Percentiles rank a stretch among this genome's conserved stretches.
These are phyloP conservation scores for Hypoxylon sp. DNA, from an alignment of 2,329 filamentous ascomycete species.

Conservation along the genomic window DNA sequence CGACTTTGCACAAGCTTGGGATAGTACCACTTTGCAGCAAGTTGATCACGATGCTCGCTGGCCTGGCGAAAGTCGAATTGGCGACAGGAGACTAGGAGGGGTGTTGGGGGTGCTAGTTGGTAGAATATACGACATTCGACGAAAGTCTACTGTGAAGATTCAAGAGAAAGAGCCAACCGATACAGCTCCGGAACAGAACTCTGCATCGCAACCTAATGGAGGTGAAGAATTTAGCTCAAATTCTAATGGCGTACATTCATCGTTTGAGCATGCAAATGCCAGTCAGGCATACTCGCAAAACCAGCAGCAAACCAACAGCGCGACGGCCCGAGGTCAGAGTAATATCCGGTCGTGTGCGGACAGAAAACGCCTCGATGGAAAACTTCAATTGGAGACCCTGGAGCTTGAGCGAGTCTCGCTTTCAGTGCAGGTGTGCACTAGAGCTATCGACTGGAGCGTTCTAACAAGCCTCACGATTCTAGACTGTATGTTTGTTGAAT, in stretches of 20 bases:
- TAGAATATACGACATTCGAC: conserved; percentile 73
- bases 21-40: conserved; percentile 73
- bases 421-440: conserved; percentile 78
- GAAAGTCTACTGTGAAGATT: conserved; percentile 43
- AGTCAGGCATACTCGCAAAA: conserved; percentile 20
- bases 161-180: conserved; percentile 31
- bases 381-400: conserved; percentile 77
- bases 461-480: conserved; percentile 81
- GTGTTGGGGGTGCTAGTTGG: conserved; percentile 78
- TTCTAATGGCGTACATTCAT: conserved; percentile 13
- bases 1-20: conserved; percentile 74
- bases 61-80: conserved; percentile 70
- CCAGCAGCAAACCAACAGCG: conserved; percentile 12
- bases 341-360: conserved; percentile 33
- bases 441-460: conserved; percentile 81
- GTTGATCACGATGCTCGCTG: conserved; percentile 72
- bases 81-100: conserved; percentile 76
- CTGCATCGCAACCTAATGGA: conserved; percentile 25
- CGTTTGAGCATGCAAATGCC: conserved; percentile 15
- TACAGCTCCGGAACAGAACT: conserved; percentile 20
- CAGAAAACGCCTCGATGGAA: conserved; percentile 65
- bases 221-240: conserved; percentile 30
- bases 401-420: conserved; percentile 82
- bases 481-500: conserved; percentile 79
- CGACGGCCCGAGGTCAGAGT: conserved; percentile 5